Evolutionary conservation across 352 stramenopile species (phyloP), one percentile per base, ranked within the genome.

Genomic region (Globisporangium splendens): DNA sequence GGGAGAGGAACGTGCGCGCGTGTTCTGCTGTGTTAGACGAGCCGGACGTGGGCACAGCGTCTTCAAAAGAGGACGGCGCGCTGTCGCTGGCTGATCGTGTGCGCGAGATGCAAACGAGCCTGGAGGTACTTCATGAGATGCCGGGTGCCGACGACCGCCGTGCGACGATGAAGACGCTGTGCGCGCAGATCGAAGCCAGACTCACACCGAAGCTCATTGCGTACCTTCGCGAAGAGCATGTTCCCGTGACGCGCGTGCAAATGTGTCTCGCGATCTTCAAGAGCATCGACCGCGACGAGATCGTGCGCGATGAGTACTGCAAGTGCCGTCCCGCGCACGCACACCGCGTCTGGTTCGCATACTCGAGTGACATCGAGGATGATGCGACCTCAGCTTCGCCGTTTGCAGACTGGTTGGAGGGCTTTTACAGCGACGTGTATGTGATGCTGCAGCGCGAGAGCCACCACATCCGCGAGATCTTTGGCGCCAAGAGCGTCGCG

Each of bases 341-440:
- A 24, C 81, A 91, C 43, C 77, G 81, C 33, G 39, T 73, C 0
- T 91, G 81, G 81, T 84, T 76, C 33, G 56, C 79, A 6, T 89
- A 70, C 52, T 35, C 28, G 2, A 75, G 56, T 47, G 54, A 59
- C 8, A n/a, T n/a, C n/a, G 57, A 59, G 11, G 58, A 74, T 13
- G 53, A 50, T 13, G 62, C 15, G 1, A 57, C 65, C 13, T 38
- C 50, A 38, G 43, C 28, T 41, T 6, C 5, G 3, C n/a, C 1
- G 0, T 83, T 88, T 54, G 46, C 57, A 5, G 47, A 14, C 7
- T 89, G 79, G 79, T 65, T 91, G 3, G 70, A 80, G 7, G 60
- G 31, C 0, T 91, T 91, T 18, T 91, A 89, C 56, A 54, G 13
- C 13, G 63, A 88, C 33, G 70, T 88, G 46, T 39, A 79, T 17